Evolutionary conservation across 371 early-diverging fungal genomes (phyloP), one percentile per base, ranked within the genome.

Genomic region (Sporodiniella umbellata): DNA sequence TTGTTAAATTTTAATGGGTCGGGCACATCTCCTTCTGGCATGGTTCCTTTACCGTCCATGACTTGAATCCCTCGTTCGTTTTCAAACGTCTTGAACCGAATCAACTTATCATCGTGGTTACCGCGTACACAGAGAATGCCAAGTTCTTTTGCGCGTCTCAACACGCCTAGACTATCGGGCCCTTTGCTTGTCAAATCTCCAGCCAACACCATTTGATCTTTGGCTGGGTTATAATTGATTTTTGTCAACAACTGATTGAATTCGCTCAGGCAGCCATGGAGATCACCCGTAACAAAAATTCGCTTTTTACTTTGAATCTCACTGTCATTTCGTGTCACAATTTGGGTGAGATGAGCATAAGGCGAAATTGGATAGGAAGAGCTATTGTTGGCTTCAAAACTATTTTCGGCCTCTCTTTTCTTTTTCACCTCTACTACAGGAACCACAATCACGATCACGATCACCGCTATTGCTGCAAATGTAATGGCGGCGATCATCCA

Each of bases 31-130:
- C 68, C 70, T 47, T 70, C 65, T 2, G 66, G 55, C 60, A 72
- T 60, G 10, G 43, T 45, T 8, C 51, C 68, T 18, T 46, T 42
- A 5, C 62, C 52, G 10, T 58, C 33, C 63, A 62, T 61, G 3
- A 66, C 51, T 24, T 51, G 38, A 10, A 19, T 22, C 2, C 75
- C 75, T 17, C 60, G 56, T 39, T 53, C 17, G 12, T 58, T 40
- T 33, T 69, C 56, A 48, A 68, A 86, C 15, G 79, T 75, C 51
- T 74, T 75, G 68, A 85, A 80, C 3, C 84, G 73, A 11, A 88
- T 43, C 2, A 87, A 79, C 42, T 79, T 72, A 57, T 89, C 87
- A 40, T 89, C 90, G 42, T 89, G 89, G 51, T 89, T 89, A n/a
- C 90, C 90, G 8, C 89, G 81, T 2, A 85, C 85, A 60, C 84